Base-by-base conservation (phyloP, 495 filamentous ascomycete species). In the Pseudoneurospora amorphoporcata region DNA sequence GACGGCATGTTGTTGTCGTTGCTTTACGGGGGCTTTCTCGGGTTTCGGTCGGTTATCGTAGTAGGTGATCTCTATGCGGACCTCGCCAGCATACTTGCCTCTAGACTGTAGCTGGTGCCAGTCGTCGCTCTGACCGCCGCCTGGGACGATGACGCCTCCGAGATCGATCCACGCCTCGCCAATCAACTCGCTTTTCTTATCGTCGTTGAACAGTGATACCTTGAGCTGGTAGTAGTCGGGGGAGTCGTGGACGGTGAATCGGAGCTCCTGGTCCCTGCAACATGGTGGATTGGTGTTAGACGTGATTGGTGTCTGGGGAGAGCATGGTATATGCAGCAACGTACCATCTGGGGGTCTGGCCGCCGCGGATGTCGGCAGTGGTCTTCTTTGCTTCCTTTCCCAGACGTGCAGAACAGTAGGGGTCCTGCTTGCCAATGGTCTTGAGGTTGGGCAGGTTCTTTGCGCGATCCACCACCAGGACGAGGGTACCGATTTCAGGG, bases 331-430 rank as follows among this genome's bases (percentile, higher is more conserved):
- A 43, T 29, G 9, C 19, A 70, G 38, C 69, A 65, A 78, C 90
- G 77, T 88, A 95, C 95, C 95, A 99, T 88, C 87, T 90, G 9
- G 95, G 95, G 39, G 95, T 98, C 82, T 99, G 95, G 58, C 95
- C 95, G 72, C 95, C 95, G 78, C 95, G 86, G 73, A 94, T 89
- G 82, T 99, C 96, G 7, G 94, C 97, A 38, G 92, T 92, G 2
- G 95, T 99, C 83, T 97, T 97, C 86, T 97, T 97, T 19, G 95
- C 96, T 82, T 98, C 95, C 81, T 99, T 99, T 10, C 95, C 95
- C 39, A 99, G 82, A 61, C 95, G 87, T 42, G 92, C 94, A 68
- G 96, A 95, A 82, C 94, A 97, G 79, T 98, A 99, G 8, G 96
- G 94, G 80, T 98, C 94, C 83, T 99, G 95, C 83, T 99, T 99